A percentile compares a stretch with the other conserved stretches of the same genome.
Evolutionary conservation across 176 grass and related monocot genomes (phyloP).

Genomic region (Cocos nucifera): DNA sequence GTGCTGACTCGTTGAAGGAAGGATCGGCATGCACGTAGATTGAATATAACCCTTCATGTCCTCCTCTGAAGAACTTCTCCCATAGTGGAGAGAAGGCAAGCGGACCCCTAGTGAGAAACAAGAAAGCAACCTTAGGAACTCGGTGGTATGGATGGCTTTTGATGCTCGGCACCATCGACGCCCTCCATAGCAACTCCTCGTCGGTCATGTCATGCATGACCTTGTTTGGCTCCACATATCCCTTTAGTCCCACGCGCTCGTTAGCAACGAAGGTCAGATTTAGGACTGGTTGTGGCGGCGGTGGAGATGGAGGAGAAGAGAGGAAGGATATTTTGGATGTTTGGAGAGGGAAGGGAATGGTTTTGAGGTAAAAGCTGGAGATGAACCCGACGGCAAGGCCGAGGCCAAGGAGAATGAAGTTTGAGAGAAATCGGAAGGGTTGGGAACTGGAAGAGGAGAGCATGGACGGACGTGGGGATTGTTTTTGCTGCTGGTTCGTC

Average conservation of each 20-base stretch:
- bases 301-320: not conserved
- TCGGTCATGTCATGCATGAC: slow-evolving; percentile 16
- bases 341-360: not conserved
- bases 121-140: slow-evolving; percentile 58
- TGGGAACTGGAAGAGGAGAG: not conserved
- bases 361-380: slow-evolving; percentile 23
- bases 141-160: not conserved
- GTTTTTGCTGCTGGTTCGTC: slow-evolving; percentile 6
- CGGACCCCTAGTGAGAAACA: slow-evolving; percentile 61
- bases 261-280: not conserved
- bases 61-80: slow-evolving; percentile 69
- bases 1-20: slow-evolving; percentile 37
- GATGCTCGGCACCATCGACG: slow-evolving; percentile 38
- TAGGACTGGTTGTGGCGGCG: not conserved
- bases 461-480: not conserved
- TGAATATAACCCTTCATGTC: slow-evolving; percentile 46
- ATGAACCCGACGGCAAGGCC: slow-evolving; percentile 47
- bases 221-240: not conserved
- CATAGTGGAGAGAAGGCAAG: slow-evolving; percentile 75
- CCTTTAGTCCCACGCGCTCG: not conserved
- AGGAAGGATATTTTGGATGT: not conserved
- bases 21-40: slow-evolving; percentile 73
- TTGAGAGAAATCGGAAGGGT: slow-evolving; percentile 26
- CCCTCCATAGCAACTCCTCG: slow-evolving; percentile 40
- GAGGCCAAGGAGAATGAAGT: slow-evolving; percentile 25